These are phyloP conservation scores for Polygonum maritimum DNA, from an alignment of 148 eudicot species.

Conservation along the genomic window DNA sequence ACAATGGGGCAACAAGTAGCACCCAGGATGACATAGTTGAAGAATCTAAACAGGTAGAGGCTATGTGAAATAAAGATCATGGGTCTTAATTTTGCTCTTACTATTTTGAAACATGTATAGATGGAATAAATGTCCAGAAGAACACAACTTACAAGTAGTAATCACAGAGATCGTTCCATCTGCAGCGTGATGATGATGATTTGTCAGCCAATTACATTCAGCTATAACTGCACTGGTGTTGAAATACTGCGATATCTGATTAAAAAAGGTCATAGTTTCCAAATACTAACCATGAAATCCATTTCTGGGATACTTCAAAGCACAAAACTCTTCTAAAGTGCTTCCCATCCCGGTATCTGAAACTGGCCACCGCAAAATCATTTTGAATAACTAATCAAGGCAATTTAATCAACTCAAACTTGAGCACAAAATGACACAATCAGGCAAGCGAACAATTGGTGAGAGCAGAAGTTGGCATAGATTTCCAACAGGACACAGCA, in stretches of 20 bases:
- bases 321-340: constrained; percentile 39
- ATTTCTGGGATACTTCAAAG: constrained; percentile 17
- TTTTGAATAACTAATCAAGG: background rate
- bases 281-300: constrained; percentile 26
- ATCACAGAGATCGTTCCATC: constrained; percentile 71
- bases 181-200: constrained; percentile 24
- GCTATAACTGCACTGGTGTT: background rate
- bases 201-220: constrained; percentile 2
- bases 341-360: constrained; percentile 59
- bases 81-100: background rate
- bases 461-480: background rate
- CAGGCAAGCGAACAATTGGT: background rate
- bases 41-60: background rate
- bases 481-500: background rate
- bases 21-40: background rate
- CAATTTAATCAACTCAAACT: background rate
- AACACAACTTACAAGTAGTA: constrained; percentile 61
- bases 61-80: background rate
- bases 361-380: constrained; percentile 28
- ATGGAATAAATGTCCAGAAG: background rate
- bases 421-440: background rate
- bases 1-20: background rate
- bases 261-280: background rate
- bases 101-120: background rate
- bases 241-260: background rate